These are phyloP conservation scores for Cryptococcus sp. DNA, from an alignment of 1,284 basidiomycete genomes.

Conservation along the genomic window DNA sequence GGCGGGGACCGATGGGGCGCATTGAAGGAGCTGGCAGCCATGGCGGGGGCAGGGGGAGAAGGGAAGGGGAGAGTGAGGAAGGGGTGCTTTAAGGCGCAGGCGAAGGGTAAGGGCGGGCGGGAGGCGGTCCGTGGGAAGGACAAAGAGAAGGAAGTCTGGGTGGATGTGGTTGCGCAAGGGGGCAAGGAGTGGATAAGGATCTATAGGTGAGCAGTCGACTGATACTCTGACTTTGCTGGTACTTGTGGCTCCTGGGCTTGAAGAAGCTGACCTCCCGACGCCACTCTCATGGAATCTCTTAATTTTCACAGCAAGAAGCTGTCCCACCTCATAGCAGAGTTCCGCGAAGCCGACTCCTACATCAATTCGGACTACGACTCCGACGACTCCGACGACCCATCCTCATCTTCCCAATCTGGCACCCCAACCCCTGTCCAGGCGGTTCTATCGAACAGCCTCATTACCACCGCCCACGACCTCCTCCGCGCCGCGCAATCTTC, in stretches of 20 bases:
- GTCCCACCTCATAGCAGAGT: slow-evolving; percentile 67
- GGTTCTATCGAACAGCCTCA: slow-evolving; percentile 55
- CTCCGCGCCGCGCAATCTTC: slow-evolving; percentile 52
- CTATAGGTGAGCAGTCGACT: slow-evolving; percentile 63
- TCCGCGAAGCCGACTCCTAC: slow-evolving; percentile 76
- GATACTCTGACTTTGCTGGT: too few relatives aligned
- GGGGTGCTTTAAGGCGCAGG: slow-evolving; percentile 24
- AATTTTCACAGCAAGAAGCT: slow-evolving; percentile 61
- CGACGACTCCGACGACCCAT: slow-evolving; percentile 49
- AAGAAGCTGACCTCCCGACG: not conserved
- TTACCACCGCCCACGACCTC: slow-evolving; percentile 26
- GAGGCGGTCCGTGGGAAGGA: slow-evolving; percentile 46
- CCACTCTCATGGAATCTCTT: not conserved
- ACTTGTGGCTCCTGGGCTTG: not conserved
- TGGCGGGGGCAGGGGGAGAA: not conserved
- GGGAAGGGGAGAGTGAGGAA: slow-evolving; percentile 18
- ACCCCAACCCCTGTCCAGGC: not conserved
- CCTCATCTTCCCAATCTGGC: slow-evolving; percentile 44
- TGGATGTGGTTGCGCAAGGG: slow-evolving; percentile 72
- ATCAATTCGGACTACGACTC: slow-evolving; percentile 50
- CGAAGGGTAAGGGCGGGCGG: slow-evolving; percentile 2
- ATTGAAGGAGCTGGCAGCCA: not conserved
- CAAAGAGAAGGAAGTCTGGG: slow-evolving; percentile 43
- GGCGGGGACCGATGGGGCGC: slow-evolving; percentile 2
- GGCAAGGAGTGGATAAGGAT: slow-evolving; percentile 73